Evolutionary conservation across 805 yeast species (phyloP), one percentile per base, ranked within the genome.

Genomic region (Candida parachauliodes): DNA sequence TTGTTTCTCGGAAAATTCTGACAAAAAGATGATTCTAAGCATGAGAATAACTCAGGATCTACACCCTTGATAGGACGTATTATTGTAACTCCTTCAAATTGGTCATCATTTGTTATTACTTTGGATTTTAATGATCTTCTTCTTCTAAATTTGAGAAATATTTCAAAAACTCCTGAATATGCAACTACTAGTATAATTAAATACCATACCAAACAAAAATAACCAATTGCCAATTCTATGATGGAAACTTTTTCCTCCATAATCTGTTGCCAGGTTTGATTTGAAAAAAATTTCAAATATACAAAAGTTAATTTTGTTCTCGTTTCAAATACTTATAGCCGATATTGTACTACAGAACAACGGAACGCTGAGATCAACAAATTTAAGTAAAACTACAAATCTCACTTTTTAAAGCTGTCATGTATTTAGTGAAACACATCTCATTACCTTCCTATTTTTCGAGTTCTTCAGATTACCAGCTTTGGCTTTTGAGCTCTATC

Each of bases 51-150:
- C 46, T 82, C 89, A 1, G 88, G 76, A 55, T 88, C 96, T 12
- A 86, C 62, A 12, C 96, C 96, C 52, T 86, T 86, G 41, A 88
- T 67, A 0, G 96, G 96, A 21, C 96, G 62, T 24, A 88, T 54
- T 18, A 88, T 84, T 1, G 93, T 76, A 14, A 88, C 95, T 6
- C 69, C 65, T 41, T 64, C 70, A 19, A 41, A 36, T 12, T 39
- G 36, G 1, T 42, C 42, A 9, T 36, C 41, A 9, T 40, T 40
- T 4, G 17, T 9, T 21, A 16, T 19, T 4, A 3, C 7, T 14
- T 19, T 21, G 12, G 24, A 22, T 16, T 33, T 24, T 23, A 41
- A 32, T 15, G 25, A 28, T 19, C 47, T 46, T 32, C 50, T 45
- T 3, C 27, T 28, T 10, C 44, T 43, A 45, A 68, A 69, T 40